These are phyloP conservation scores for Clonostachys byssicola DNA, from an alignment of 2,329 filamentous ascomycete genomes.

Conservation along the genomic window DNA sequence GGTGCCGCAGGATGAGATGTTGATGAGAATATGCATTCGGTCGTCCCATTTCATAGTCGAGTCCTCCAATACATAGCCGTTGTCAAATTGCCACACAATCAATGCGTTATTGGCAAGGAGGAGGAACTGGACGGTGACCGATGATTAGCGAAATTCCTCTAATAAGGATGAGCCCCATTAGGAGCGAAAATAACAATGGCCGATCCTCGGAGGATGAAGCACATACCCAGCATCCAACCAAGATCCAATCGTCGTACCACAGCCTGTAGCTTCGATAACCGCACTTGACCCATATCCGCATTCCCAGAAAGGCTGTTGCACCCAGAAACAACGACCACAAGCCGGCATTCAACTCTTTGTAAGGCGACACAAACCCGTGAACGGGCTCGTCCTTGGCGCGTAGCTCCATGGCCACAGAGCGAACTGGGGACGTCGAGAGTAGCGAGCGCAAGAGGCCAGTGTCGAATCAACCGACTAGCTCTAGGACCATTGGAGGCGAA, in stretches of 20 bases:
- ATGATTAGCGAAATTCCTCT: background rate
- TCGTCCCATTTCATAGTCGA: slow-evolving; percentile 39
- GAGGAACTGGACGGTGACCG: slow-evolving; percentile 21
- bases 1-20: slow-evolving; percentile 29
- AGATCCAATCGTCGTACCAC: slow-evolving; percentile 32
- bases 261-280: slow-evolving; percentile 22
- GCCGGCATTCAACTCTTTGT: slow-evolving; percentile 21
- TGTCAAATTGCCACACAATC: slow-evolving; percentile 40
- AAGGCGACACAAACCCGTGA: slow-evolving; percentile 18
- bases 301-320: slow-evolving; percentile 18
- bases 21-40: slow-evolving; percentile 48
- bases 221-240: slow-evolving; percentile 29
- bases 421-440: too few species aligned
- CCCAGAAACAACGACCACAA: slow-evolving; percentile 24
- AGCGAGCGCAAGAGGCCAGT: too few species aligned
- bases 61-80: slow-evolving; percentile 35
- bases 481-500: too few species aligned
- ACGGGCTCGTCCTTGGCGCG: slow-evolving; percentile 15
- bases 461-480: too few species aligned
- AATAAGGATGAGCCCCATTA: background rate
- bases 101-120: slow-evolving; percentile 38
- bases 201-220: background rate
- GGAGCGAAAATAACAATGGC: background rate
- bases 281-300: slow-evolving; percentile 27
- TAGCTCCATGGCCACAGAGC: too few species aligned